Base-by-base conservation (phyloP, 2,329 filamentous ascomycete genomes). In the Coniochaeta sp. region DNA sequence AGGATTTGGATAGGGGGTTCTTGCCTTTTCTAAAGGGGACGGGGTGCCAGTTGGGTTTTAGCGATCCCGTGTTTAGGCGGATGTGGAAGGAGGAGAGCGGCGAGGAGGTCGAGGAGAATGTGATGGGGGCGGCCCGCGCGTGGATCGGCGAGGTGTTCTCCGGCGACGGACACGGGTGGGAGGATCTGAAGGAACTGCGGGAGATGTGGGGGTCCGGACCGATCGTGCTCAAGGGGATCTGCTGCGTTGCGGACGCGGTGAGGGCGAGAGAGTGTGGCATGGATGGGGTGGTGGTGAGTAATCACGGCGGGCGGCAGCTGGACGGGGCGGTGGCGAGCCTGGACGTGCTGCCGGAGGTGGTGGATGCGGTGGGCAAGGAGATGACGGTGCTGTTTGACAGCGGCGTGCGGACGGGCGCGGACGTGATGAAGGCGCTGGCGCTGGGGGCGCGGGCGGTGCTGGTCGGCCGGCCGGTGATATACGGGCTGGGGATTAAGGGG, bases 1-100 rank as follows among this genome's bases (percentile, higher is more conserved):
- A 76, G 0, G 88, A 91, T 67, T 78, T 91, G 4, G 87, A 90
- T 63, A 78, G 79, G 16, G 82, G 77, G 2, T 88, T 84, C 65
- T 66, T 85, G 0, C 82, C 86, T 0, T 89, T 89, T 63, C 72
- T 85, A 30, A 78, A 74, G 42, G 82, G 83, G 0, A 70, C 82
- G 10, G 88, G 88, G 2, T 81, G 83, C 57, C 76, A 81, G 52
- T 78, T 87, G 2, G 88, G 87, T 1, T 86, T 91, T 64, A 79
- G 79, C 1, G 88, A 91, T 67, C 86, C 87, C 0, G 84, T 86
- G 0, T 90, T 89, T 70, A 77, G 81, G 17, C 72, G 73, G 32
- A 80, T 82, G 57, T 86, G 85, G 66, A 78, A 81, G 42, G 77
- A 77, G 63, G 73, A 75, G n/a, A 59, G 22, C n/a, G 78, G 75